Percentiles rank a stretch among this genome's conserved stretches.
These are phyloP conservation scores for Rhipidocladum racemiflorum DNA, from an alignment of 176 grass and related monocot genomes.

Conservation along the genomic window DNA sequence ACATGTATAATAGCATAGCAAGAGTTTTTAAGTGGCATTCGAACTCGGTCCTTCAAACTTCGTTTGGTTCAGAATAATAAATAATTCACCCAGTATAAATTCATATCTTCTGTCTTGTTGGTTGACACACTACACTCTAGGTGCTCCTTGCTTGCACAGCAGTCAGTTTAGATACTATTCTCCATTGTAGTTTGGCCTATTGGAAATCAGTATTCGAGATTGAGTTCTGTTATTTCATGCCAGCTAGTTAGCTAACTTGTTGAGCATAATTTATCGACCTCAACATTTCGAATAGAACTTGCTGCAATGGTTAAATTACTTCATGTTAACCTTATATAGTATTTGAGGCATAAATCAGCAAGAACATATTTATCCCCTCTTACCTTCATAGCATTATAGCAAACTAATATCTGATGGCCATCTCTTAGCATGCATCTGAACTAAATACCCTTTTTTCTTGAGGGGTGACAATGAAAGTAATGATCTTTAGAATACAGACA, in stretches of 20 bases:
- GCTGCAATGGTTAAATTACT: not conserved
- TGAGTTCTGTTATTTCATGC: not conserved
- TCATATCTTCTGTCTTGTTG: not conserved
- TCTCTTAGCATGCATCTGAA: not conserved
- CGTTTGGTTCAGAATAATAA: not conserved
- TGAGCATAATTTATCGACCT: not conserved
- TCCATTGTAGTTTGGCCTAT: not conserved
- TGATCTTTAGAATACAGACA: not conserved
- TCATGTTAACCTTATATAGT: not conserved
- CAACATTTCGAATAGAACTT: conserved; percentile 4
- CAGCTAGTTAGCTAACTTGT: not conserved
- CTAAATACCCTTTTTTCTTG: not conserved
- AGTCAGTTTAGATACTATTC: conserved; percentile 2
- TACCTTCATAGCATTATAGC: not conserved
- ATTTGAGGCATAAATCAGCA: not conserved
- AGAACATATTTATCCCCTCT: not conserved
- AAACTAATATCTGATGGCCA: not conserved
- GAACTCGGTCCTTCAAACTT: not conserved
- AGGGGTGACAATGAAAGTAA: not conserved
- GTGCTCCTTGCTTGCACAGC: not conserved
- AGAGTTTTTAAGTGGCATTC: not conserved
- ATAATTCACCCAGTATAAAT: not conserved
- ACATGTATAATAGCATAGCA: not conserved
- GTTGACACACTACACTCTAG: not conserved
- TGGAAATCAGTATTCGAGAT: not conserved